A percentile compares a stretch with the other conserved stretches of the same genome.
Conservation (phyloP, 139 green algal species). For the Tetraselmis chui region DNA sequence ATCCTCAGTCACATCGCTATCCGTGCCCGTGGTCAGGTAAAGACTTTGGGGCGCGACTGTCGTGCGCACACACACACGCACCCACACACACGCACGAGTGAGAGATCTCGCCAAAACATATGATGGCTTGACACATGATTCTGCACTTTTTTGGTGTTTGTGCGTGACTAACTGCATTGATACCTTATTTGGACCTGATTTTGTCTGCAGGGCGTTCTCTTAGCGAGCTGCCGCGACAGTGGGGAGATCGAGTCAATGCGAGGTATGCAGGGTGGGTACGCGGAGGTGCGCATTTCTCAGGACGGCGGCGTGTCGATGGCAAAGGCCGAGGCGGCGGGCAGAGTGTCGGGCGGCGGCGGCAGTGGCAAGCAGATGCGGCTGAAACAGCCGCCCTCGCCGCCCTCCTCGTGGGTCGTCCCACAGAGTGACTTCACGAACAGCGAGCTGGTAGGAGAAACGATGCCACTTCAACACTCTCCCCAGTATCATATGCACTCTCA, state of each 20-base stretch:
- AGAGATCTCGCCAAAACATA: too few relatives aligned
- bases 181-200: too few relatives aligned
- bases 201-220: constrained; percentile 54
- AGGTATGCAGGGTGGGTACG: neutral
- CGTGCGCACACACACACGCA: too few relatives aligned
- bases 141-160: too few relatives aligned
- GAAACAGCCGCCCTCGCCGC: neutral
- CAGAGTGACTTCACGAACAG: neutral
- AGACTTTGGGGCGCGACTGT: too few relatives aligned
- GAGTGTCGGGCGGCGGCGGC: neutral
- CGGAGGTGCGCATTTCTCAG: neutral
- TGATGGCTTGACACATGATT: too few relatives aligned
- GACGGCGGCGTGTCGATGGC: neutral
- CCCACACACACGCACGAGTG: too few relatives aligned
- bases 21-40: constrained; percentile 61
- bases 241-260: constrained; percentile 24
- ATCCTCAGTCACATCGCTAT: constrained; percentile 87
- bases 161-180: too few relatives aligned
- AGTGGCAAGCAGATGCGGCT: neutral
- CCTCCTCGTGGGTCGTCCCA: neutral
- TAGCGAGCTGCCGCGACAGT: constrained; percentile 72
- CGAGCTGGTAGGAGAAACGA: too few relatives aligned
- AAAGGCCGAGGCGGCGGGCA: neutral
- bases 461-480: too few relatives aligned
- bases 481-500: too few relatives aligned